Percentiles rank a stretch among this genome's conserved stretches.
phyloP scores from a whole-genome alignment of 257 asterid species.

The Lantana camara region DNA sequence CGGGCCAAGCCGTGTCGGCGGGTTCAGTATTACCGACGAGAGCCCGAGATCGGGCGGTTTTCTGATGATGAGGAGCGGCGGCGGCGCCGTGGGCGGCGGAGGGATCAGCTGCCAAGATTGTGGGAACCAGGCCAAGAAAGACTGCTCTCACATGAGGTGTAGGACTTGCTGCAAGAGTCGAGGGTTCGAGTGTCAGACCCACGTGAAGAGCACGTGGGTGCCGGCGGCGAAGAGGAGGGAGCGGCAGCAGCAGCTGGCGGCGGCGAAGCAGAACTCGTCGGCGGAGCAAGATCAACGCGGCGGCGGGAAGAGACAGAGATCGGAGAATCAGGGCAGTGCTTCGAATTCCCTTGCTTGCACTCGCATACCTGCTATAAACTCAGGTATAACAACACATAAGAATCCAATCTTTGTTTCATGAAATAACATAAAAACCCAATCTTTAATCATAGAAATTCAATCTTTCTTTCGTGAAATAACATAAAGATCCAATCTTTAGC shows the following conservation, averaged over 20 bases:
- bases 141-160: constrained; percentile 74
- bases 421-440: not conserved
- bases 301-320: constrained; percentile 47
- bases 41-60: constrained; percentile 45
- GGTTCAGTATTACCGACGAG: constrained; percentile 32
- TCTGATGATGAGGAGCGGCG: constrained; percentile 59
- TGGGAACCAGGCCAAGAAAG: constrained; percentile 76
- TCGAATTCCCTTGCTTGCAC: constrained; percentile 49
- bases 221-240: constrained; percentile 73
- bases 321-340: constrained; percentile 39
- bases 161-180: constrained; percentile 80
- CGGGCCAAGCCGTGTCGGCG: constrained; percentile 48
- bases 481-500: not conserved
- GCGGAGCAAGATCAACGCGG: constrained; percentile 13
- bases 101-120: constrained; percentile 82
- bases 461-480: not conserved
- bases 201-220: constrained; percentile 77
- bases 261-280: constrained; percentile 25
- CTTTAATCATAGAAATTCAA: not conserved
- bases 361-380: constrained; percentile 39
- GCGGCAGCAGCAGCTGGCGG: constrained; percentile 47
- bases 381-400: constrained; percentile 51
- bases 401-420: not conserved
- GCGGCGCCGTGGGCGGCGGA: constrained; percentile 32
- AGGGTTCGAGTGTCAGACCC: constrained; percentile 66